Evolutionary conservation across 495 filamentous ascomycete species (phyloP), one percentile per base, ranked within the genome.

Genomic region (Aspergillus saccharolyticus): DNA sequence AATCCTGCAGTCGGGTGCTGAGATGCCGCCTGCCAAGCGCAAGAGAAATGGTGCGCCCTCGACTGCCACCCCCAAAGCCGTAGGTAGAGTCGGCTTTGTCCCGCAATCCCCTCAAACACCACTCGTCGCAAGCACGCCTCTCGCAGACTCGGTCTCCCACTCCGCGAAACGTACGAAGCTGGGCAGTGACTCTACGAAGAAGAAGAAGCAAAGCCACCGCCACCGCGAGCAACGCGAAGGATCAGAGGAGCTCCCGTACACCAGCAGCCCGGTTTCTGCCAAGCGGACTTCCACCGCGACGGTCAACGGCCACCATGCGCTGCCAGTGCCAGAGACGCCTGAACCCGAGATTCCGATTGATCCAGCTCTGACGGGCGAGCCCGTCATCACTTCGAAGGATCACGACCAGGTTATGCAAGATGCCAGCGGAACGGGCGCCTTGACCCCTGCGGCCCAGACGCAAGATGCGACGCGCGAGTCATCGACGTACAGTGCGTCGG

Each of bases 151-250:
- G 15, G 50, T 15, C 10, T 8, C 47, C 18, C 52, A 48, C 15
- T 42, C 57, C 9, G 16, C 24, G 15, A 60, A 60, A 24, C 57
- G 57, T n/a, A 60, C 45, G 18, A 60, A 52, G 47, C 4, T 39
- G 33, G 33, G 33, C 33, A 39, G 33, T 39, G 33, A 39, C 17
- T 51, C 3, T 1, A 22, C 22, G 42, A 54, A 16, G 1, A 46
- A 20, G 17, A 24, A 54, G 21, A 30, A 54, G 14, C 24, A 17
- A 28, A 54, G 16, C 12, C 10, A 17, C 10, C 28, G 24, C 17
- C n/a, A n/a, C n/a, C n/a, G n/a, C n/a, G 20, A 39, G 14, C 22
- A 30, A 50, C 24, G 47, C 47, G 15, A n/a, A 8, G 47, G 30
- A 15, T 39, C 33, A 5, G 4, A 39, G 10, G 33, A 39, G 33